Evolutionary conservation across 2,329 filamentous ascomycete genomes (phyloP), one percentile per base, ranked within the genome.

Genomic region (Orbilia quercus): DNA sequence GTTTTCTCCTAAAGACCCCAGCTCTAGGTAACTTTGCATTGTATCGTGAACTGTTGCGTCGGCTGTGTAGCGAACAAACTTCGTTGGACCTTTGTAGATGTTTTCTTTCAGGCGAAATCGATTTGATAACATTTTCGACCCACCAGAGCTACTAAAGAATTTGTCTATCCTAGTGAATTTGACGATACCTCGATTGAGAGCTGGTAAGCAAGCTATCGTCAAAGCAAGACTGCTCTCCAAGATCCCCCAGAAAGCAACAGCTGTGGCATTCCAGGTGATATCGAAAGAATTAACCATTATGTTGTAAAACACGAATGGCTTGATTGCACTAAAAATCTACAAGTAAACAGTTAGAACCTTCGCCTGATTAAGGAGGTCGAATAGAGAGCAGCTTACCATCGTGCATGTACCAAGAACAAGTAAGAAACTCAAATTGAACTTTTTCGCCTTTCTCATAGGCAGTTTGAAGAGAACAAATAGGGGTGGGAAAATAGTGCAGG

Each of bases 161-260:
- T 40, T 59, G n/a, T 70, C 65, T 1, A 70, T 28, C 20, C 51
- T 62, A 3, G 48, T 55, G 22, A 62, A 40, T 38, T 45, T 70
- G 22, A 67, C 20, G 16, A 67, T 67, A 2, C 64, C 54, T 47
- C 64, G 45, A 47, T 70, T 70, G 7, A 70, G 45, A 1, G 65
- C 65, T 18, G 67, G 67, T 2, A 72, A 59, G 12, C 22, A 72
- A 11, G 67, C 67, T 7, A 72, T 65, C 0, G 55, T 23, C 1
- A 65, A 36, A 14, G 67, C 67, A 31, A 72, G 45, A 16, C 67
- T 72, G 16, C 67, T 72, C 51, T 72, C 67, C 3, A 72, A 42
- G 42, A 72, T 65, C 2, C 67, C 67, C 51, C 60, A 65, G 45
- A 72, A 65, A 7, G 59, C 67, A 25, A 72, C 59, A 1, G 67